Evolutionary conservation across 2,329 filamentous ascomycete species (phyloP).

Genomic region (Thielaviopsis punctulata): DNA sequence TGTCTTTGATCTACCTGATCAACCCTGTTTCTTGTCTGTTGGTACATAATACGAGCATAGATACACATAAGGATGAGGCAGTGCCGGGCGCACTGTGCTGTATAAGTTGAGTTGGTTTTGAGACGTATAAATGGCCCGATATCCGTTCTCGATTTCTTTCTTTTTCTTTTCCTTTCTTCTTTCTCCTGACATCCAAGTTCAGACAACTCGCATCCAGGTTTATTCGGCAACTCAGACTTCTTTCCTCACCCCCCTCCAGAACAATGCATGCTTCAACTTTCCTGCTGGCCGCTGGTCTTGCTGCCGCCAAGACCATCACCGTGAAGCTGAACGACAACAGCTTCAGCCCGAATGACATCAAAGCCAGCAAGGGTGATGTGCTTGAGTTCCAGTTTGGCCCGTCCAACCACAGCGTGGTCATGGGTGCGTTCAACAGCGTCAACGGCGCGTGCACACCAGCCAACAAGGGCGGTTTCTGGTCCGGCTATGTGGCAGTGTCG

Average conservation of each 20-base stretch:
- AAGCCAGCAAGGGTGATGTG: conserved; percentile 28
- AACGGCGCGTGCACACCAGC: conserved; percentile 26
- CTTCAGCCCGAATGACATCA: conserved; percentile 28
- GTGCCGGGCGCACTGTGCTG: too few relatives aligned
- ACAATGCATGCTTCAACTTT: conserved; percentile 4
- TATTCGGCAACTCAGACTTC: not conserved
- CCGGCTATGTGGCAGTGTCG: conserved; percentile 22
- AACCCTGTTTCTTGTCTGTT: too few relatives aligned
- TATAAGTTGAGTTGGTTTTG: too few relatives aligned
- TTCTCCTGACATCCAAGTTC: not conserved
- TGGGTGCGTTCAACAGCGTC: conserved; percentile 21
- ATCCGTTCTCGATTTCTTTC: not conserved
- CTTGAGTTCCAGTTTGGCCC: conserved; percentile 39
- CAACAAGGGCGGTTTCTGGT: conserved; percentile 25
- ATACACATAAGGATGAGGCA: too few relatives aligned
- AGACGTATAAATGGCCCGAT: not conserved
- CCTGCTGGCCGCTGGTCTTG: conserved; percentile 1
- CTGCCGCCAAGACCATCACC: conserved; percentile 16
- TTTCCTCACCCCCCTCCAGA: not conserved
- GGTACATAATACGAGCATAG: too few relatives aligned
- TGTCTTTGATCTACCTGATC: too few relatives aligned
- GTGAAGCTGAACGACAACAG: conserved; percentile 24
- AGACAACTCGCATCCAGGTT: too few relatives aligned
- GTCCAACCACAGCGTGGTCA: conserved; percentile 30
- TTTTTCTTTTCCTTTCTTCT: not conserved